Conservation (phyloP, 2,329 filamentous ascomycete genomes). For the Escovopsis sp. region DNA sequence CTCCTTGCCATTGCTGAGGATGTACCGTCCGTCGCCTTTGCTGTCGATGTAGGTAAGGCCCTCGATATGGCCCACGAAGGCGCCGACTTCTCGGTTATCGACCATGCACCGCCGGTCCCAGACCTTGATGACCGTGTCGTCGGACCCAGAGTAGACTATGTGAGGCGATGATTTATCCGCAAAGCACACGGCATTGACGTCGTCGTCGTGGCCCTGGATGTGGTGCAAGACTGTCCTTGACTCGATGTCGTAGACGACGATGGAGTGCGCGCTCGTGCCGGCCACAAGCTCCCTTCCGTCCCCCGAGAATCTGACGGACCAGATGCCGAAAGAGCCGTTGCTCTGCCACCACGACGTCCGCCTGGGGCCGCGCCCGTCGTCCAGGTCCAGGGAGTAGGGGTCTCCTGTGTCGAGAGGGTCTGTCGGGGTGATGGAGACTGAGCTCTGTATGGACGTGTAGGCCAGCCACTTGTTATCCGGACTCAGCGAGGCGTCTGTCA, state of each 20-base stretch:
- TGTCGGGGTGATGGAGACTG: slow-evolving; percentile 75
- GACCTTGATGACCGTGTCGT: slow-evolving; percentile 86
- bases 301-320: slow-evolving; percentile 83
- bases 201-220: slow-evolving; percentile 64
- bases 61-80: slow-evolving; percentile 52
- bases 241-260: slow-evolving; percentile 90
- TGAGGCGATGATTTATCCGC: slow-evolving; percentile 80
- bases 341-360: slow-evolving; percentile 13
- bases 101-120: slow-evolving; percentile 93
- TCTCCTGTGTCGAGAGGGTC: slow-evolving; percentile 71
- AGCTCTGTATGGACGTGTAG: slow-evolving; percentile 75
- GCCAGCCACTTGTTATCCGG: slow-evolving; percentile 86
- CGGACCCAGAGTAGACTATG: slow-evolving; percentile 88
- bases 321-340: slow-evolving; percentile 47
- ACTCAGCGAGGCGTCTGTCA: slow-evolving; percentile 83
- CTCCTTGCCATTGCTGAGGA: slow-evolving; percentile 89
- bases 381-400: slow-evolving; percentile 63
- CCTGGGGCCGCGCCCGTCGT: slow-evolving; percentile 10
- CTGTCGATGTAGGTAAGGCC: slow-evolving; percentile 55
- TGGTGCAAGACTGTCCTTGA: slow-evolving; percentile 58
- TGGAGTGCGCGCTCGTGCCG: slow-evolving; percentile 62
- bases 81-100: slow-evolving; percentile 56
- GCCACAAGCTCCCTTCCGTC: slow-evolving; percentile 85
- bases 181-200: slow-evolving; percentile 95
- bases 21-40: slow-evolving; percentile 61